phyloP scores from a whole-genome alignment of 2,329 filamentous ascomycete genomes.

The Torrubiella hemipterigena region DNA sequence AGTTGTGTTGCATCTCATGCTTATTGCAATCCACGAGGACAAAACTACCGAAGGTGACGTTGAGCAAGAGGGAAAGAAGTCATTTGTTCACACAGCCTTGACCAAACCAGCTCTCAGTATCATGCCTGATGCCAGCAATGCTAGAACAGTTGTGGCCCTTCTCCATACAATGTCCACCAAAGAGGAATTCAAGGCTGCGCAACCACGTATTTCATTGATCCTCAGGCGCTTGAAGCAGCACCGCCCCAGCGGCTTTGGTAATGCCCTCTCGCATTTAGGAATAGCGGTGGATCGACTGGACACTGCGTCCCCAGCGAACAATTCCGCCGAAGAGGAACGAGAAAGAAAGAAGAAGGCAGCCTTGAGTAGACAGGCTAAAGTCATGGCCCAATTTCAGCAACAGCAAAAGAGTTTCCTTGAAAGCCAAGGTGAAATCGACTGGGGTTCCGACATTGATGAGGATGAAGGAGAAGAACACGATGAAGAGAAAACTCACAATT shows the following conservation, averaged over 20 bases:
- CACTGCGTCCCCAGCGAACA: conserved; percentile 66
- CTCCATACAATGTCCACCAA: conserved; percentile 50
- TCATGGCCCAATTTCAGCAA: conserved; percentile 97
- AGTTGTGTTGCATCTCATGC: conserved; percentile 74
- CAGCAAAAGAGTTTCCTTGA: conserved; percentile 93
- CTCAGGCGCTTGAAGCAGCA: conserved; percentile 78
- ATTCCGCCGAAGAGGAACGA: conserved; percentile 56
- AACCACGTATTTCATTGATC: conserved; percentile 73
- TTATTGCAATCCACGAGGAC: conserved; percentile 82
- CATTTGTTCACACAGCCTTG: conserved; percentile 64
- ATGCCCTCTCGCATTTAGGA: conserved; percentile 50
- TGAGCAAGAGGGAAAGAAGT: conserved; percentile 36
- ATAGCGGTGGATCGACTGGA: conserved; percentile 68
- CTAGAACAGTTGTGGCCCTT: conserved; percentile 53
- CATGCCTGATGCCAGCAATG: conserved; percentile 40
- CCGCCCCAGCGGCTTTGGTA: conserved; percentile 60
- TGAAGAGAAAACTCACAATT: conserved; percentile 52
- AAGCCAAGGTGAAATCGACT: conserved; percentile 77
- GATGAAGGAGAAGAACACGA: conserved; percentile 54
- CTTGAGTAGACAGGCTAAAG: conserved; percentile 74
- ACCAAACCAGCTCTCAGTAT: conserved; percentile 50
- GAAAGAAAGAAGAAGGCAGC: conserved; percentile 86
- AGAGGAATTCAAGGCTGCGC: conserved; percentile 69
- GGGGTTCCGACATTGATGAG: conserved; percentile 69
- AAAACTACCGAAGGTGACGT: conserved; percentile 42